These are phyloP conservation scores for Mycosphaerella arachidis DNA, from an alignment of 2,329 filamentous ascomycete genomes.

Conservation along the genomic window DNA sequence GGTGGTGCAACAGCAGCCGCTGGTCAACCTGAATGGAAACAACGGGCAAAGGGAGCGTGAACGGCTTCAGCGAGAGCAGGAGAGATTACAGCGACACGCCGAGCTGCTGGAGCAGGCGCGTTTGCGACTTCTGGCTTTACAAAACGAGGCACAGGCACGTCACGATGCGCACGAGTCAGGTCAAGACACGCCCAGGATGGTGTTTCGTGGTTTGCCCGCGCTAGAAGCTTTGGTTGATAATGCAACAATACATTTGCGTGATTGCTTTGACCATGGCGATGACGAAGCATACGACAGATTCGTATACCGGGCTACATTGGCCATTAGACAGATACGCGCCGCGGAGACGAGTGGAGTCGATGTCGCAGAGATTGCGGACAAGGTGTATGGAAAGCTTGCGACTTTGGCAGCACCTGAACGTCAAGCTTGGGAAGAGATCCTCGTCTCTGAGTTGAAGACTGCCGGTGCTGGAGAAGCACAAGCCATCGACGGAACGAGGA, in stretches of 20 bases:
- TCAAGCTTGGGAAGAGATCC: conserved; percentile 25
- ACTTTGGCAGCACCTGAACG: conserved; percentile 20
- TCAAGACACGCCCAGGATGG: conserved; percentile 10
- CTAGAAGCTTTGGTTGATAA: conserved; percentile 25
- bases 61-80: conserved; percentile 27
- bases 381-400: conserved; percentile 22
- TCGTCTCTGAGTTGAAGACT: conserved; percentile 16
- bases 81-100: conserved; percentile 23
- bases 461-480: not conserved
- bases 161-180: conserved; percentile 15
- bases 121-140: conserved; percentile 23
- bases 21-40: conserved; percentile 57
- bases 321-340: conserved; percentile 22
- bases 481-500: not conserved
- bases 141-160: conserved; percentile 15
- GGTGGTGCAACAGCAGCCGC: conserved; percentile 95
- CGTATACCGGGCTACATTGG: conserved; percentile 10
- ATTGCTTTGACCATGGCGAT: conserved; percentile 6
- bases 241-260: conserved; percentile 22
- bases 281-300: conserved; percentile 12
- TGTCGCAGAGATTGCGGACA: conserved; percentile 21
- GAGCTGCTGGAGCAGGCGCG: conserved; percentile 28
- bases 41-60: conserved; percentile 27
- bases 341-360: conserved; percentile 15
- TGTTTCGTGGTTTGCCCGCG: conserved; percentile 25